Base-by-base conservation (phyloP, 1,139 yeast genomes). In the Scheffersomyces titani region DNA sequence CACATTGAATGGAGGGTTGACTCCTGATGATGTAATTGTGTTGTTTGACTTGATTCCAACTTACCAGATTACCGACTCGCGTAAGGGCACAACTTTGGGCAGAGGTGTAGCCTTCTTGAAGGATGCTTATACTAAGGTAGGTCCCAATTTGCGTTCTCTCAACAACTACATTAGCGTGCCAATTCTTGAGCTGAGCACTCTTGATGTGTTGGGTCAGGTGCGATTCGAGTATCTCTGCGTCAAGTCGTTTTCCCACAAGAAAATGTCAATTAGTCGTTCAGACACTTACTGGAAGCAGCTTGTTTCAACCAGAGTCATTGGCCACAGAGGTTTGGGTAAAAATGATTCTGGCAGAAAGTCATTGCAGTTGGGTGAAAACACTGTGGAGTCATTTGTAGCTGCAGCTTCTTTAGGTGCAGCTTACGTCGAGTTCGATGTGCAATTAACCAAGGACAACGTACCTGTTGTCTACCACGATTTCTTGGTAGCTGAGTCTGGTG, bases 391-490 rank as follows among this genome's bases (percentile, higher is more conserved):
- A 1, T 94, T 94, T 64, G 90, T 94, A 69, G 97, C 97, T 11
- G 99, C 99, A 0, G 97, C 98, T 0, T 92, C 97, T 4, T 77
- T 94, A 63, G 99, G 99, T 47, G 94, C 94, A 1, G 87, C 92
- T 1, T 89, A 89, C 66, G 98, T 96, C 54, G 99, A 94, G 72
- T 94, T 94, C 70, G 99, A 94, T 72, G 98, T 94, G 47, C 99
- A 94, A 71, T 77, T 94, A 63, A 94, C 99, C n/a, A 92, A 92
- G 68, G 98, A 94, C 72, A 81, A 81, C 62, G 87, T 92, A 13
- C 98, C 98, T 1, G 98, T 94, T 13, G 90, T 94, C 47, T 94
- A 94, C 68, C 99, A 94, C 70, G 99, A 94, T 71, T 94, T 94
- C 69, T 74, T 92, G 40, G 98, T 94, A 50, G 97, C 98, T 1